phyloP scores from a whole-genome alignment of 2,329 filamentous ascomycete species.

The Pseudogymnoascus sp. region DNA sequence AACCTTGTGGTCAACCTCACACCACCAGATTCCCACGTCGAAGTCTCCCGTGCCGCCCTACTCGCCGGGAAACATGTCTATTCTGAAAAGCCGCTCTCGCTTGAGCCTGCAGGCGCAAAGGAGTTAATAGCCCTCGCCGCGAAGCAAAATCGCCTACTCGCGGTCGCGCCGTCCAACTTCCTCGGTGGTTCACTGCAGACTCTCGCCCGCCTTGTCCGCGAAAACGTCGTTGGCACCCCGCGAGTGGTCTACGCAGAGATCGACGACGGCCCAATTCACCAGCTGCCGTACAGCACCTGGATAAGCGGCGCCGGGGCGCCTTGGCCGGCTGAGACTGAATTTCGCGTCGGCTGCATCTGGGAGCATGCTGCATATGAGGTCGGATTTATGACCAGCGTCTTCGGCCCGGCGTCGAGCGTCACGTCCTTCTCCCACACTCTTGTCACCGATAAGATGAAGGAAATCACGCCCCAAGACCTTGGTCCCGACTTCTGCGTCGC shows the following conservation, averaged over 20 bases:
- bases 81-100: neutral
- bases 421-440: neutral
- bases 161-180: neutral
- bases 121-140: neutral
- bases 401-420: neutral
- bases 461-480: neutral
- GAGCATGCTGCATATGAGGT: neutral
- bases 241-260: neutral
- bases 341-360: neutral
- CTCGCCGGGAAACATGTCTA: neutral
- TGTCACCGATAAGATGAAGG: neutral
- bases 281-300: neutral
- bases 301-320: neutral
- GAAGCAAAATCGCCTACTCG: neutral
- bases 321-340: neutral
- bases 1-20: neutral
- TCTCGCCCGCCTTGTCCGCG: neutral
- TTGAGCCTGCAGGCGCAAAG: neutral
- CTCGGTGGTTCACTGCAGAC: neutral
- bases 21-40: neutral
- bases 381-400: neutral
- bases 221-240: neutral
- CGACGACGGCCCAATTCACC: neutral
- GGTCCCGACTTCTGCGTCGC: neutral
- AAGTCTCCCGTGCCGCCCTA: neutral